Evolutionary conservation across 164 flowering plant genomes (phyloP).

Genomic region (Tetracentron sinense): DNA sequence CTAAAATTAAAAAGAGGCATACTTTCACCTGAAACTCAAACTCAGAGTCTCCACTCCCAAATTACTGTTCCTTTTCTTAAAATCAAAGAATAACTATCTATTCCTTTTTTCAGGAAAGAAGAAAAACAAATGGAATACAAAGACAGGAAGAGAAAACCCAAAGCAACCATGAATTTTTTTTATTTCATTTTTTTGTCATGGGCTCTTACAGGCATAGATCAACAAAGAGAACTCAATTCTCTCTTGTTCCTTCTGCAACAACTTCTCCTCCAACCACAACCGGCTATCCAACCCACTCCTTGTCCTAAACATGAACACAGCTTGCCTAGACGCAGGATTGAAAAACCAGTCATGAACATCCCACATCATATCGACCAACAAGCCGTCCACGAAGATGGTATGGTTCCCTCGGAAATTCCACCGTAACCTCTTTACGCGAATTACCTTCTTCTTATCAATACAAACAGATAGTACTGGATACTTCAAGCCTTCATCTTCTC

Average conservation of each 20-base stretch:
- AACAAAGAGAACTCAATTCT: slow-evolving; percentile 39
- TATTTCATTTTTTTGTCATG: too few species aligned
- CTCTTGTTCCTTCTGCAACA: slow-evolving; percentile 25
- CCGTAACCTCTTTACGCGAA: slow-evolving; percentile 62
- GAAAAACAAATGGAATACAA: not conserved
- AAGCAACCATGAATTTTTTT: not conserved
- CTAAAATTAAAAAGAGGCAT: too few species aligned
- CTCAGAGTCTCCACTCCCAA: not conserved
- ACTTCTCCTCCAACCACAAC: slow-evolving; percentile 50
- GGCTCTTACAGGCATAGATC: too few species aligned
- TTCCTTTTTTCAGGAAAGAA: slow-evolving; percentile 1
- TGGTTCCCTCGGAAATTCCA: slow-evolving; percentile 94
- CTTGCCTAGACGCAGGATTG: slow-evolving; percentile 29
- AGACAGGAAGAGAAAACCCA: not conserved
- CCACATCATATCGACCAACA: slow-evolving; percentile 59
- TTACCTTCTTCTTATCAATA: slow-evolving; percentile 70
- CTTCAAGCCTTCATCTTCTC: slow-evolving; percentile 50
- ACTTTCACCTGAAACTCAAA: too few species aligned
- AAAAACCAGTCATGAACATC: slow-evolving; percentile 61
- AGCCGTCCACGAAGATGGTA: slow-evolving; percentile 65
- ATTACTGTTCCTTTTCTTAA: not conserved
- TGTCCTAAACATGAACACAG: too few species aligned
- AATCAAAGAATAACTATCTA: not conserved
- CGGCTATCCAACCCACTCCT: too few species aligned
- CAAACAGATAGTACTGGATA: slow-evolving; percentile 51